phyloP scores from a whole-genome alignment of 257 asterid genomes.

The Forsythia viridissima region DNA sequence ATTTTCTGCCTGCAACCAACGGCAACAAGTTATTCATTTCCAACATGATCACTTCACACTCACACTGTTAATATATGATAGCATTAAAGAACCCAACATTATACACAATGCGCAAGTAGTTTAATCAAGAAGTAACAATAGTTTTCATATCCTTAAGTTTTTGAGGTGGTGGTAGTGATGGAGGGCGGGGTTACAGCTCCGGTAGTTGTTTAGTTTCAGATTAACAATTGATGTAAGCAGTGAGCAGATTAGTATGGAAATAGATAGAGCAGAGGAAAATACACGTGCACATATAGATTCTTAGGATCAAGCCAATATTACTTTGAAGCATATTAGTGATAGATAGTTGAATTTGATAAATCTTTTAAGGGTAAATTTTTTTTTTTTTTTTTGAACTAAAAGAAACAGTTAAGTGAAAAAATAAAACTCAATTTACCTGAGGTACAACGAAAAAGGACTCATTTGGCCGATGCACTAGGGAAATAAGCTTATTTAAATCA shows the following conservation, averaged over 20 bases:
- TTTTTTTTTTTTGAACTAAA: conserved; percentile 5
- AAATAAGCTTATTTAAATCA: conserved; percentile 55
- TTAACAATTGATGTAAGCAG: neutral
- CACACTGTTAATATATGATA: conserved; percentile 1
- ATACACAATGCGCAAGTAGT: conserved; percentile 11
- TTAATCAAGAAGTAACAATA: neutral
- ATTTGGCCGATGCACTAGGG: conserved; percentile 89
- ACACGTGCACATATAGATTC: neutral
- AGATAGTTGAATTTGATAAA: conserved; percentile 17
- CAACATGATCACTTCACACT: conserved; percentile 1
- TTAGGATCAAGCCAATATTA: neutral
- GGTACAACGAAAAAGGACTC: conserved; percentile 90
- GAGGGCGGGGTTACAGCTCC: neutral
- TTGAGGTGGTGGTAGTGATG: neutral
- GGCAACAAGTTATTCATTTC: conserved; percentile 25
- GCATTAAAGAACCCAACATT: conserved; percentile 15
- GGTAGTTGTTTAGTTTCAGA: neutral
- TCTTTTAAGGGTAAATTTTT: neutral
- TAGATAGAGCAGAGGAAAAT: conserved; percentile 11
- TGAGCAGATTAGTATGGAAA: conserved; percentile 16
- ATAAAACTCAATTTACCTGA: conserved; percentile 46
- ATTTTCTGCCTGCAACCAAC: conserved; percentile 62
- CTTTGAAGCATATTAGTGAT: neutral
- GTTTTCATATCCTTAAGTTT: neutral
- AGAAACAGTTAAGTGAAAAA: conserved; percentile 19